These are phyloP conservation scores for Dacryopinax primogenitus DNA, from an alignment of 768 basidiomycete genomes.

Conservation along the genomic window DNA sequence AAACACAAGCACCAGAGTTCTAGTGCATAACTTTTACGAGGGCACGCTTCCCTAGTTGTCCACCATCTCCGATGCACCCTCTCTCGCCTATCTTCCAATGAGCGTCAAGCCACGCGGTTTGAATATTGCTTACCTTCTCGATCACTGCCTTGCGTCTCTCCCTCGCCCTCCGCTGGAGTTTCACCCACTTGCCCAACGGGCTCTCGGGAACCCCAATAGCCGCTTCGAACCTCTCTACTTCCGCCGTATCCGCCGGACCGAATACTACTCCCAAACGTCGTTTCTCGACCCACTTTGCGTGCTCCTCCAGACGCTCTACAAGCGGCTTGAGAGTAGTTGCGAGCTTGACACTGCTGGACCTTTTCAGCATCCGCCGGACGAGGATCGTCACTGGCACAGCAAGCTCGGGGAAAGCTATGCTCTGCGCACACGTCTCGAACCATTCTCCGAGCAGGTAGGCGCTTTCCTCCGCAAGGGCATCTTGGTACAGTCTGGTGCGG, in stretches of 20 bases:
- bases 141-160: constrained; percentile 35
- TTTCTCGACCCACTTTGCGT: constrained; percentile 61
- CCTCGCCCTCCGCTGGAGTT: constrained; percentile 66
- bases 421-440: constrained; percentile 63
- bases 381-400: constrained; percentile 62
- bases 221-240: constrained; percentile 64
- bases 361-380: constrained; percentile 63
- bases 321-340: constrained; percentile 51
- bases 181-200: constrained; percentile 71
- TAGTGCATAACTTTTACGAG: no score
- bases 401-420: constrained; percentile 89
- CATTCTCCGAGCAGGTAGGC: constrained; percentile 69
- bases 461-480: constrained; percentile 72
- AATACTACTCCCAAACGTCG: constrained; percentile 59
- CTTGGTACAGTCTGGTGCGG: constrained; percentile 73
- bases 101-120: not conserved
- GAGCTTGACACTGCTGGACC: constrained; percentile 31
- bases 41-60: constrained; percentile 3
- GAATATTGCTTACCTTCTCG: constrained; percentile 20
- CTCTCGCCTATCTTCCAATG: not conserved
- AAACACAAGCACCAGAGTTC: no score
- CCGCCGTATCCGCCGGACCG: constrained; percentile 53
- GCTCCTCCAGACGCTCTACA: constrained; percentile 79
- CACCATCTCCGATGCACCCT: not conserved
- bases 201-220: constrained; percentile 46